phyloP scores from a whole-genome alignment of 169 alveolate species.

The Cryptosporidium sp. region DNA sequence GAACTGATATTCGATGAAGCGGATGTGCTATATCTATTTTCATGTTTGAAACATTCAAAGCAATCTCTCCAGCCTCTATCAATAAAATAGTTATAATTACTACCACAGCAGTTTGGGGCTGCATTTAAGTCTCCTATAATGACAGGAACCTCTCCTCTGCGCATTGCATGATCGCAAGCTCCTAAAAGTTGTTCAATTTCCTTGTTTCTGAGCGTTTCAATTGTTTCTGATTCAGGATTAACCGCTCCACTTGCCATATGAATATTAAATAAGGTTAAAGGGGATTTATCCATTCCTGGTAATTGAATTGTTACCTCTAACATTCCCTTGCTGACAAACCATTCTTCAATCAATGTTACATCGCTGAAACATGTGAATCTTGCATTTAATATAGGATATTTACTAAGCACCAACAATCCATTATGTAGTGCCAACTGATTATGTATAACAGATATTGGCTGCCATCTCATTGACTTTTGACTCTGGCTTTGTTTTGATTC shows the following conservation, averaged over 20 bases:
- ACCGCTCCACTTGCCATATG: conserved; percentile 92
- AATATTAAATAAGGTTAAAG: conserved; percentile 85
- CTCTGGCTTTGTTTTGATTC: conserved; percentile 70
- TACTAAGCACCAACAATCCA: conserved; percentile 90
- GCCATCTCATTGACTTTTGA: conserved; percentile 48
- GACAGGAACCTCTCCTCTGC: conserved; percentile 87
- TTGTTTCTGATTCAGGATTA: conserved; percentile 88
- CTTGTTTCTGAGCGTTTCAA: conserved; percentile 86
- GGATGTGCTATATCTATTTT: conserved; percentile 20
- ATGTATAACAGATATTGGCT: conserved; percentile 72
- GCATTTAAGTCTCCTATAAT: conserved; percentile 92
- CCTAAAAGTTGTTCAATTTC: conserved; percentile 88
- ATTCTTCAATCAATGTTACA: conserved; percentile 88
- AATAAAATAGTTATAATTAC: conserved; percentile 86
- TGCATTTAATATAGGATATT: conserved; percentile 87
- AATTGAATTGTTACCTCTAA: conserved; percentile 88
- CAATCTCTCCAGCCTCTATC: conserved; percentile 91
- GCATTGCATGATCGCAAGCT: conserved; percentile 85
- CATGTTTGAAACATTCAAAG: conserved; percentile 71
- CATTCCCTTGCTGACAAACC: conserved; percentile 89
- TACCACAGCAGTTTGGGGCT: conserved; percentile 89
- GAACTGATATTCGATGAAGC: conserved; percentile 29
- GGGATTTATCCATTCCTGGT: conserved; percentile 85
- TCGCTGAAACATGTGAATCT: conserved; percentile 87
- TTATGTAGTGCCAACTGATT: conserved; percentile 85